Conservation (phyloP, 768 basidiomycete genomes). For the Austroboletus eburneus region DNA sequence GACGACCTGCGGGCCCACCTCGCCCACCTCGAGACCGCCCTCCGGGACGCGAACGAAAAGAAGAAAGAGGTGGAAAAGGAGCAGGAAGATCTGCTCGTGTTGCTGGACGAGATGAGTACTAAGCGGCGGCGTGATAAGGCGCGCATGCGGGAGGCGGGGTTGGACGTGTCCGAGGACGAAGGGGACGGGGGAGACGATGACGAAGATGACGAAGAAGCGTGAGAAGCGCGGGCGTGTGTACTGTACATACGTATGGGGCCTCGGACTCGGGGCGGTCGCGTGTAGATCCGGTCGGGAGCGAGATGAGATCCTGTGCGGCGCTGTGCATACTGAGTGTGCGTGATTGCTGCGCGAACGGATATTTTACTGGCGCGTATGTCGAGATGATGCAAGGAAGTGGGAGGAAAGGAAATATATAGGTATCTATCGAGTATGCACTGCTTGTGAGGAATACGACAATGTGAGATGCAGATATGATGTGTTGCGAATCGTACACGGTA, state of each 20-base stretch:
- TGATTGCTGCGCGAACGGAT: no score
- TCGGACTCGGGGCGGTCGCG: no score
- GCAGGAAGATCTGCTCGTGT: conserved; percentile 91
- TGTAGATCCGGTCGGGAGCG: no score
- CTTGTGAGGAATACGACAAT: no score
- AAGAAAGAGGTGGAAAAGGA: conserved; percentile 88
- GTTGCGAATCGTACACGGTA: no score
- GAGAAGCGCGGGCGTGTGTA: background rate
- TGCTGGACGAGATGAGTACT: conserved; percentile 85
- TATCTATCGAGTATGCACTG: no score
- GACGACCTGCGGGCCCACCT: conserved; percentile 46
- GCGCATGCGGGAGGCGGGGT: conserved; percentile 62
- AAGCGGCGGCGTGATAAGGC: conserved; percentile 86
- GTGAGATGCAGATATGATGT: no score
- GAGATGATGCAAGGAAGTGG: no score
- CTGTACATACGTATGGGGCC: background rate
- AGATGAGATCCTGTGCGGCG: no score
- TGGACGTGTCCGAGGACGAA: conserved; percentile 94
- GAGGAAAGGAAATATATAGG: no score
- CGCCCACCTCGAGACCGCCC: conserved; percentile 40
- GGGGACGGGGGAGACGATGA: conserved; percentile 65
- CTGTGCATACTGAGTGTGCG: no score
- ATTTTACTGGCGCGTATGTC: no score
- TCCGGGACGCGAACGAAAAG: conserved; percentile 56
- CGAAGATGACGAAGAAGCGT: conserved; percentile 38